These are phyloP conservation scores for Alternaria alternata DNA, from an alignment of 2,329 filamentous ascomycete species.

Conservation along the genomic window DNA sequence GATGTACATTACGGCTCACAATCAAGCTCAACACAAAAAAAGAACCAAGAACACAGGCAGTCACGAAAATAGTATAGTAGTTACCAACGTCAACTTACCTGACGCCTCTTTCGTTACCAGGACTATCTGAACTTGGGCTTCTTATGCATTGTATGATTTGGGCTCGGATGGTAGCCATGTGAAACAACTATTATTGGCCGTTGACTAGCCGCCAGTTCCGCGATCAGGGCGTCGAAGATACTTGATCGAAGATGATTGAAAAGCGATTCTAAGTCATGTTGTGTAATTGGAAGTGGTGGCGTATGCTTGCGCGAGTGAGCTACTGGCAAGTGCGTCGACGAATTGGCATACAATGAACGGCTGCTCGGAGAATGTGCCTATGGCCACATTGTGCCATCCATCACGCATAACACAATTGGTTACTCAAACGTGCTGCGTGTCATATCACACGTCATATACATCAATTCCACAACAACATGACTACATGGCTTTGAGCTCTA, in stretches of 20 bases:
- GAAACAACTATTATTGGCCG: not conserved
- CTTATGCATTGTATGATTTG: not conserved
- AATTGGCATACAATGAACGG: not conserved
- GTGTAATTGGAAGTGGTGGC: not conserved
- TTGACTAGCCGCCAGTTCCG: not conserved
- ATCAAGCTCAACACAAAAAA: not conserved
- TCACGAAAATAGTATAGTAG: not conserved
- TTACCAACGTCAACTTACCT: not conserved
- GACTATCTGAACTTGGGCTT: not conserved
- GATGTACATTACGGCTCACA: not conserved
- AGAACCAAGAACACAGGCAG: not conserved
- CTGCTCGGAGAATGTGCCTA: not conserved
- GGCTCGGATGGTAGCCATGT: not conserved
- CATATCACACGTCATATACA: not conserved
- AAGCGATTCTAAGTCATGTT: not conserved
- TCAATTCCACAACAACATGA: not conserved
- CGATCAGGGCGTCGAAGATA: not conserved
- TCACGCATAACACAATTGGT: not conserved
- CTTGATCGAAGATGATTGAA: not conserved
- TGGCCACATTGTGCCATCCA: not conserved
- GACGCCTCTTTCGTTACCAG: not conserved
- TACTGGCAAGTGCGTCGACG: not conserved
- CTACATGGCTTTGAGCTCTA: not conserved
- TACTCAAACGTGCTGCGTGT: not conserved
- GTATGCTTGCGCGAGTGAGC: not conserved